A percentile compares a stretch with the other conserved stretches of the same genome.
Conservation (phyloP, 192 early-diverging fungal genomes). For the Umbelopsis isabellina region DNA sequence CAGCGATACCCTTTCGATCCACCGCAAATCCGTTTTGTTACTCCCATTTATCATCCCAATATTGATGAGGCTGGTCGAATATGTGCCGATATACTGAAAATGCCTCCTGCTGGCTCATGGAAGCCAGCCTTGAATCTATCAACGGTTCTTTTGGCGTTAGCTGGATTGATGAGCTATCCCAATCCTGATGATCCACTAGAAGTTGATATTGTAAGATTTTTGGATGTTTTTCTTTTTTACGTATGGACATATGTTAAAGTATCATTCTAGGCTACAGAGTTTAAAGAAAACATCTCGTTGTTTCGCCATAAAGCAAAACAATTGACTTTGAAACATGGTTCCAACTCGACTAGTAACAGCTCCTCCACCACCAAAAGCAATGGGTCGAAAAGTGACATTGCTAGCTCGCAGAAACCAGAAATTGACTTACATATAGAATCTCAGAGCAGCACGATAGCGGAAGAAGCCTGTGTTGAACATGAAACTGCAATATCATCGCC, state of each 20-base stretch:
- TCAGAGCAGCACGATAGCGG: background rate
- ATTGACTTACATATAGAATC: background rate
- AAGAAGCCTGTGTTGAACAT: background rate
- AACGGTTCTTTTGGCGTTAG: slow-evolving; percentile 62
- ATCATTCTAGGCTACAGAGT: slow-evolving; percentile 52
- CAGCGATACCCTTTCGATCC: slow-evolving; percentile 73
- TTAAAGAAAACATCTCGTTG: slow-evolving; percentile 42
- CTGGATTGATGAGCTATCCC: slow-evolving; percentile 60
- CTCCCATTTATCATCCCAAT: slow-evolving; percentile 82
- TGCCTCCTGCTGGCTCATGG: slow-evolving; percentile 61
- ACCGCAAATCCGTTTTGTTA: slow-evolving; percentile 69
- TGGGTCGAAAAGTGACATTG: no score
- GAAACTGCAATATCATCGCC: background rate
- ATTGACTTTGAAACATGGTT: slow-evolving; percentile 45
- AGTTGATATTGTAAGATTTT: slow-evolving; percentile 61
- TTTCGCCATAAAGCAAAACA: slow-evolving; percentile 51
- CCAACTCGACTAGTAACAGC: background rate
- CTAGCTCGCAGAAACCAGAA: background rate
- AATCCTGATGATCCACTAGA: slow-evolving; percentile 79
- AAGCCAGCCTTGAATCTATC: slow-evolving; percentile 66
- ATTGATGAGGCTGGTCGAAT: slow-evolving; percentile 80
- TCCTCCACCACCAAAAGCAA: no score
- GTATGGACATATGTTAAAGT: slow-evolving; percentile 1
- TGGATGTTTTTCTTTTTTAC: no score
- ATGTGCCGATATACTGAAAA: slow-evolving; percentile 72